Conservation (phyloP, 2,329 filamentous ascomycete genomes). For the Sclerotiophoma versabilis region DNA sequence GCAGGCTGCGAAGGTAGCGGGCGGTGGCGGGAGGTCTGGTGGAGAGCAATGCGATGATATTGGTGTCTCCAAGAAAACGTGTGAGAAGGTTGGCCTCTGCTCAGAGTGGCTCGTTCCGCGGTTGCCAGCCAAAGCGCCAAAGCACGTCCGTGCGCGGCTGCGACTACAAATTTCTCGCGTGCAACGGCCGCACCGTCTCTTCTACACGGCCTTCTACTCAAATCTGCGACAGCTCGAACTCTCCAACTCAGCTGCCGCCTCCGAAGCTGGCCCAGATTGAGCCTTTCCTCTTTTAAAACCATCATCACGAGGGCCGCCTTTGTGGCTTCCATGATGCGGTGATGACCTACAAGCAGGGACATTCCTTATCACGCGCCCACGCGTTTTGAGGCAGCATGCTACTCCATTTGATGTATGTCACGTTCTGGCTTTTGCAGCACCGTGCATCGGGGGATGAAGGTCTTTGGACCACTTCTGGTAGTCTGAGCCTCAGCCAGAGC, state of each 20-base stretch:
- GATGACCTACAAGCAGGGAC: constrained; percentile 73
- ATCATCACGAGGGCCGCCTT: constrained; percentile 74
- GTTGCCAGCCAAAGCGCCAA: constrained; percentile 15
- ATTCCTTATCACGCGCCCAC: constrained; percentile 49
- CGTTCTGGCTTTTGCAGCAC: constrained; percentile 8
- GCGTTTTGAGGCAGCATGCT: constrained; percentile 22
- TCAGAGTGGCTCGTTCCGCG: constrained; percentile 32
- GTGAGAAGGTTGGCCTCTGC: constrained; percentile 35
- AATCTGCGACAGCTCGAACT: constrained; percentile 72
- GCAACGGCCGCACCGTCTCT: constrained; percentile 22
- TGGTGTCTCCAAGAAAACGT: constrained; percentile 39
- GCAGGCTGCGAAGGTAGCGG: constrained; percentile 10
- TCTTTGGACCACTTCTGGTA: constrained; percentile 51
- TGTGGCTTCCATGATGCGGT: constrained; percentile 69
- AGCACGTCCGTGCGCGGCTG: constrained; percentile 15
- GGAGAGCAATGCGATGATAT: constrained; percentile 24
- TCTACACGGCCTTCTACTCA: constrained; percentile 71
- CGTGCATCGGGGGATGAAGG: constrained; percentile 41
- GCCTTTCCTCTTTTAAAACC: constrained; percentile 77
- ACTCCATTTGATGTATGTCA: constrained; percentile 8
- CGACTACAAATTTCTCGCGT: constrained; percentile 33
- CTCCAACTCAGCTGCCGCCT: constrained; percentile 70
- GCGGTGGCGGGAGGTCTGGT: constrained; percentile 28
- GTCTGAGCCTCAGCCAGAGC: constrained; percentile 48
- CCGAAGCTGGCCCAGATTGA: constrained; percentile 74